These are phyloP conservation scores for Hygrocybe coccinea DNA, from an alignment of 768 basidiomycete genomes.

Conservation along the genomic window DNA sequence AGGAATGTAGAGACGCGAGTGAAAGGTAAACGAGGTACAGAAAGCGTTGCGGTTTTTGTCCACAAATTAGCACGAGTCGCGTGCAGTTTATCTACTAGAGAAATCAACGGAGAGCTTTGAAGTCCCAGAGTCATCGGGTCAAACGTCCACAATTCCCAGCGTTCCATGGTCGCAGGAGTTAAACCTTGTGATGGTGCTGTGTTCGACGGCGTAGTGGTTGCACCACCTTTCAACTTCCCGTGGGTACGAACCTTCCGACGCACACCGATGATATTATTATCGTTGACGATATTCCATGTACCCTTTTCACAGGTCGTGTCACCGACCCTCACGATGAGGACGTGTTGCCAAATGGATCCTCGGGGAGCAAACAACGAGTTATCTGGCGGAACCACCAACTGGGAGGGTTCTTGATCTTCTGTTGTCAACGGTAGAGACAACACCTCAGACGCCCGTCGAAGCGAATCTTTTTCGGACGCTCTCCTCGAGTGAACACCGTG, in stretches of 20 bases:
- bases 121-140: slow-evolving; percentile 49
- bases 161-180: slow-evolving; percentile 59
- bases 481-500: slow-evolving; percentile 75
- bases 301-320: slow-evolving; percentile 70
- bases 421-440: slow-evolving; percentile 42
- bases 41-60: slow-evolving; percentile 20
- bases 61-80: slow-evolving; percentile 20
- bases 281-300: slow-evolving; percentile 62
- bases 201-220: slow-evolving; percentile 7
- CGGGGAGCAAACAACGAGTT: slow-evolving; percentile 32
- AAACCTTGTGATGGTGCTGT: slow-evolving; percentile 38
- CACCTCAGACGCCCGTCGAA: slow-evolving; percentile 46
- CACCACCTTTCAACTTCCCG: slow-evolving; percentile 27
- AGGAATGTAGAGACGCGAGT: slow-evolving; percentile 67
- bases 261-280: slow-evolving; percentile 59
- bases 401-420: slow-evolving; percentile 36
- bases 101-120: slow-evolving; percentile 48
- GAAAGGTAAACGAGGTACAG: slow-evolving; percentile 64
- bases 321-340: slow-evolving; percentile 48
- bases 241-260: slow-evolving; percentile 55
- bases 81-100: slow-evolving; percentile 32
- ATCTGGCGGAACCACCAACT: slow-evolving; percentile 15
- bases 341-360: slow-evolving; percentile 51
- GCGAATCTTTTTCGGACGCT: slow-evolving; percentile 60
- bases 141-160: slow-evolving; percentile 83